Percentiles rank a stretch among this genome's conserved stretches.
Evolutionary conservation across 306 rosid genomes (phyloP).

Genomic region (Cercis canadensis): DNA sequence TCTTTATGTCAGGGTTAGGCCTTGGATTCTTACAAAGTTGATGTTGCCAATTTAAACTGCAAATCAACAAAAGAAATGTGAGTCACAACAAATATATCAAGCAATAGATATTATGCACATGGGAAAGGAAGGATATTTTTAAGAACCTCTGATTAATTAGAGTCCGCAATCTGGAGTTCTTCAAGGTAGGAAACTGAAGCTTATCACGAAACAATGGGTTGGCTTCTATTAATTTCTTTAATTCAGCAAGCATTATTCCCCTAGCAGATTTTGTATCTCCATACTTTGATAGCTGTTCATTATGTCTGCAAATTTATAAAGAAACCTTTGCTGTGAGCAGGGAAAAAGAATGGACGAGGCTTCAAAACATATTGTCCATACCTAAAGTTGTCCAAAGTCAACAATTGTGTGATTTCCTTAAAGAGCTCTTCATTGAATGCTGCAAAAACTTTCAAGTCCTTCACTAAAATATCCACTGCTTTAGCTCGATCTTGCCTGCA

Average conservation of each 20-base stretch:
- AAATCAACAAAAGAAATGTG: constrained; percentile 34
- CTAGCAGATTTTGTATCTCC: constrained; percentile 99
- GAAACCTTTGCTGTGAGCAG: constrained; percentile 12
- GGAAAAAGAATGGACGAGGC: not conserved
- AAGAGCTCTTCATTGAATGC: constrained; percentile 97
- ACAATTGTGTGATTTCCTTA: constrained; percentile 94
- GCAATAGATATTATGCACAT: constrained; percentile 21
- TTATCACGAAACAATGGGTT: constrained; percentile 98
- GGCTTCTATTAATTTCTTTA: constrained; percentile 95
- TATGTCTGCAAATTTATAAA: constrained; percentile 70
- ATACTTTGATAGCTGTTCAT: constrained; percentile 96
- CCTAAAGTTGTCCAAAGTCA: constrained; percentile 97
- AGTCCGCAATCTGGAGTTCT: constrained; percentile 95
- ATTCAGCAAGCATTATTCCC: constrained; percentile 97
- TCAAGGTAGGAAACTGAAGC: constrained; percentile 95
- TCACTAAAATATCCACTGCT: constrained; percentile 93
- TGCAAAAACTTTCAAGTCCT: constrained; percentile 96
- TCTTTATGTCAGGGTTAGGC: constrained; percentile 97
- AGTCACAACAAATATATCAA: constrained; percentile 27
- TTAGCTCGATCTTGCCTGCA: constrained; percentile 93
- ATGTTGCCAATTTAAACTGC: constrained; percentile 99
- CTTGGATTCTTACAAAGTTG: constrained; percentile 99
- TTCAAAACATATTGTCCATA: constrained; percentile 43
- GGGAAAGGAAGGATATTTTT: constrained; percentile 14
- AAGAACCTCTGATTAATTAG: constrained; percentile 94